phyloP scores from a whole-genome alignment of 2,329 filamentous ascomycete genomes.

The Delphinella strobiligena region DNA sequence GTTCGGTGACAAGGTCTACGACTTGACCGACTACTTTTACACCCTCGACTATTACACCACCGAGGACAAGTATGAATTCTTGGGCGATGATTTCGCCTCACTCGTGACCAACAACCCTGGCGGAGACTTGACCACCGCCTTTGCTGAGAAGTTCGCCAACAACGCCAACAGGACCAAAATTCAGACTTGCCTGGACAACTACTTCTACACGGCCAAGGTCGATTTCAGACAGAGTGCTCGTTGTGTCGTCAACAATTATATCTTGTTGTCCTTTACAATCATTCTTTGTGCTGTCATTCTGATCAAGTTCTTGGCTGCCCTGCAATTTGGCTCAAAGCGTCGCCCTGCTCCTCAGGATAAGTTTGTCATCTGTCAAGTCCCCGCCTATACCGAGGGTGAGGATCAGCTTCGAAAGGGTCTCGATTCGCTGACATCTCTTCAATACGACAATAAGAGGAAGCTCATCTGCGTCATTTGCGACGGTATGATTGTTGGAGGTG shows the following conservation, averaged over 20 bases:
- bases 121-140: conserved; percentile 58
- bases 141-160: conserved; percentile 31
- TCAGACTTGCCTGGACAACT: conserved; percentile 73
- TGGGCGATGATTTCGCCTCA: conserved; percentile 55
- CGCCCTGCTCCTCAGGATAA: conserved; percentile 88
- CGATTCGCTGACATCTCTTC: conserved; percentile 83
- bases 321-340: conserved; percentile 87
- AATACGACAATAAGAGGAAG: conserved; percentile 98
- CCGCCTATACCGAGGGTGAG: conserved; percentile 95
- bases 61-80: conserved; percentile 51
- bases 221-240: conserved; percentile 70
- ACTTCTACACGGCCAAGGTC: conserved; percentile 69
- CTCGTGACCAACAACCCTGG: conserved; percentile 67
- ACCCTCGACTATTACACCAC: conserved; percentile 51
- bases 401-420: conserved; percentile 86
- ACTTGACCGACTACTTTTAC: conserved; percentile 84
- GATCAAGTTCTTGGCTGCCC: conserved; percentile 81
- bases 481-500: conserved; percentile 89
- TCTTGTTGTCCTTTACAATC: conserved; percentile 77
- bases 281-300: conserved; percentile 69
- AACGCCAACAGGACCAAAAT: conserved; percentile 33
- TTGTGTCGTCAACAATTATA: conserved; percentile 84
- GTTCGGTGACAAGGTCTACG: conserved; percentile 66
- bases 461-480: conserved; percentile 94
- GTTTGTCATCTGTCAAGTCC: conserved; percentile 96